Percentiles rank a stretch among this genome's conserved stretches.
Evolutionary conservation across 139 green algal species (phyloP).

Genomic region (Chlorella sp.): DNA sequence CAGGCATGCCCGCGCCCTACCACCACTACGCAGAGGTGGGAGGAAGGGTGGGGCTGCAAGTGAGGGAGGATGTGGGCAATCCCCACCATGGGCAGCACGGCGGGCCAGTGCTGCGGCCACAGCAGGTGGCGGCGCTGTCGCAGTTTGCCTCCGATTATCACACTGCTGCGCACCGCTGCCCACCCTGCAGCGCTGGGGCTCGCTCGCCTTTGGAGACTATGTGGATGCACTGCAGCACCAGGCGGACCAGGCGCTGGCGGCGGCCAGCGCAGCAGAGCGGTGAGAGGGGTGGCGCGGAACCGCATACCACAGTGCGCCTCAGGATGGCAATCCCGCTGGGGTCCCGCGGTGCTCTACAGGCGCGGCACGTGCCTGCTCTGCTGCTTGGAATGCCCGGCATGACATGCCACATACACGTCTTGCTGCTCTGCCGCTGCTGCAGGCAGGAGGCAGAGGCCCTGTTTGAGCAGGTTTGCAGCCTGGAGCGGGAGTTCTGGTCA

Average conservation of each 20-base stretch:
- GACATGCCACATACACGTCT: no score
- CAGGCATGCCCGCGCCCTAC: conserved; percentile 23
- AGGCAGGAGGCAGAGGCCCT: conserved; percentile 9
- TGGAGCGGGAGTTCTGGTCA: conserved; percentile 35
- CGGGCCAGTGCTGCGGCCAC: no score
- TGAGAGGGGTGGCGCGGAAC: no score
- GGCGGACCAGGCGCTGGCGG: conserved; percentile 27
- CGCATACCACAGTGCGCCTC: no score
- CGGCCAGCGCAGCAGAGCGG: conserved; percentile 3
- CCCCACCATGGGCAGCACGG: no score
- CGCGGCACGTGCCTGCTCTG: no score
- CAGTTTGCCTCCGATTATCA: no score
- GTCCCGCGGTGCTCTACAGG: no score
- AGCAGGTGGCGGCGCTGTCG: no score
- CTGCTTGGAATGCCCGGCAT: no score
- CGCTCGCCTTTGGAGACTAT: conserved; percentile 9
- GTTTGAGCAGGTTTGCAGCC: conserved; percentile 16
- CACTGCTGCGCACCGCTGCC: no score
- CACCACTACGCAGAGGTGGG: background rate
- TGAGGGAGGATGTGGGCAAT: background rate
- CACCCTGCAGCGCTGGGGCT: conserved; percentile 34
- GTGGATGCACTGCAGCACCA: background rate
- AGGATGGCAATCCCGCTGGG: no score
- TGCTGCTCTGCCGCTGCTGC: background rate
- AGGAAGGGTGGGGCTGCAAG: background rate